Evolutionary conservation across 805 yeast genomes (phyloP).

Genomic region (Starmerella geochares): DNA sequence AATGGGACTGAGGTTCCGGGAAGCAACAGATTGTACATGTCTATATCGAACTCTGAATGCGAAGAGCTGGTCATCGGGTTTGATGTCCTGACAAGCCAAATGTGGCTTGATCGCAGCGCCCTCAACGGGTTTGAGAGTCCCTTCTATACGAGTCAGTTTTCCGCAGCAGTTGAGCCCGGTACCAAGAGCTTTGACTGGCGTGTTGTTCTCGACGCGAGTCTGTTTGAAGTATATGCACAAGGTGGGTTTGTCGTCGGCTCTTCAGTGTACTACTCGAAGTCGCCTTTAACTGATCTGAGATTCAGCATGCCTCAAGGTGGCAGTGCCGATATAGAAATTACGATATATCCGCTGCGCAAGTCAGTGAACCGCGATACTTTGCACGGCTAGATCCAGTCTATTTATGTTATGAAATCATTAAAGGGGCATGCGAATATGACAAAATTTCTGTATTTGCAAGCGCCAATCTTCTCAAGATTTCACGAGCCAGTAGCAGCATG

Average conservation of each 20-base stretch:
- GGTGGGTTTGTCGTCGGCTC: constrained; percentile 20
- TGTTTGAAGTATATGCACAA: constrained; percentile 20
- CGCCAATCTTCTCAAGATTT: too few relatives aligned
- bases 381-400: background rate
- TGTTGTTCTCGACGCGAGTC: constrained; percentile 18
- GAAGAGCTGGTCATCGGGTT: constrained; percentile 18
- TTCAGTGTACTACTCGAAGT: constrained; percentile 11
- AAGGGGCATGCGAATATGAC: too few relatives aligned
- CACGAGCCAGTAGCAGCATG: too few relatives aligned
- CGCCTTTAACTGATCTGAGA: constrained; percentile 10
- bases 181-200: constrained; percentile 9
- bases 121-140: constrained; percentile 18
- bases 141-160: constrained; percentile 21
- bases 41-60: constrained; percentile 8
- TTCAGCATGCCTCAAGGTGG: constrained; percentile 9
- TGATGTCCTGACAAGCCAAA: constrained; percentile 12
- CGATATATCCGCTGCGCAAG: constrained; percentile 12
- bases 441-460: background rate
- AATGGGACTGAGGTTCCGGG: constrained; percentile 5
- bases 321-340: background rate
- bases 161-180: constrained; percentile 11
- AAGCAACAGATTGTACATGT: background rate
- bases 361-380: constrained; percentile 15
- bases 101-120: constrained; percentile 21
- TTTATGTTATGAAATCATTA: too few relatives aligned